Evolutionary conservation across 805 yeast species (phyloP).

Genomic region (Suhomyces canberraensis): DNA sequence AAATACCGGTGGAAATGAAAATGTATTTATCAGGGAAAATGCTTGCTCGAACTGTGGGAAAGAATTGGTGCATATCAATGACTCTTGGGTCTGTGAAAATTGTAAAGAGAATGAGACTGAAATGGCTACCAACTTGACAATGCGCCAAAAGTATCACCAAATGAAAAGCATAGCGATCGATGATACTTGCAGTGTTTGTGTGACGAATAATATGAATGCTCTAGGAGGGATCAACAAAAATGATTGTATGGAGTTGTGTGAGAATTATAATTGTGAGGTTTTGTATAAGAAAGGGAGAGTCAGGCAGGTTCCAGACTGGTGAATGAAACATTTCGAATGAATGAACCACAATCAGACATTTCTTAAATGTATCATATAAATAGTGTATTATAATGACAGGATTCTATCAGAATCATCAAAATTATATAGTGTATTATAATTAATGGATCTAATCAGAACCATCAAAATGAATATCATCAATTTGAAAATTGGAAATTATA

Average conservation of each 20-base stretch:
- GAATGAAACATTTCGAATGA: no score
- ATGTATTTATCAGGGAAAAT: slow-evolving; percentile 10
- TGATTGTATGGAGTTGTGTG: slow-evolving; percentile 35
- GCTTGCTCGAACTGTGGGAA: slow-evolving; percentile 29
- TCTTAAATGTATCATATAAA: no score
- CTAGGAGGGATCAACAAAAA: slow-evolving; percentile 10
- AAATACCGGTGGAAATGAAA: not conserved
- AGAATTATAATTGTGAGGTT: slow-evolving; percentile 62
- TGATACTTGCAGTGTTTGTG: slow-evolving; percentile 21
- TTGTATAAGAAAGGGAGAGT: slow-evolving; percentile 54
- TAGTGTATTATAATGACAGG: no score
- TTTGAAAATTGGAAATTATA: no score
- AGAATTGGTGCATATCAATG: slow-evolving; percentile 2
- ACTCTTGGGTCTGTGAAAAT: slow-evolving; percentile 14
- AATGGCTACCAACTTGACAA: slow-evolving; percentile 29
- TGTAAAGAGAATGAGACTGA: slow-evolving; percentile 31
- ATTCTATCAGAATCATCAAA: no score
- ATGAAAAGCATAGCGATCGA: slow-evolving; percentile 9
- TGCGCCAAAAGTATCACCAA: slow-evolving; percentile 16
- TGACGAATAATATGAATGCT: slow-evolving; percentile 13
- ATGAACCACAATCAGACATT: not conserved
- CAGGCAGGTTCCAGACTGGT: no score
- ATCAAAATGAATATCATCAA: no score
- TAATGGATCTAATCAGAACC: no score
- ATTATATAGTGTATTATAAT: no score